These are phyloP conservation scores for Magnusiomyces sp. DNA, from an alignment of 1,139 yeast genomes.

Conservation along the genomic window DNA sequence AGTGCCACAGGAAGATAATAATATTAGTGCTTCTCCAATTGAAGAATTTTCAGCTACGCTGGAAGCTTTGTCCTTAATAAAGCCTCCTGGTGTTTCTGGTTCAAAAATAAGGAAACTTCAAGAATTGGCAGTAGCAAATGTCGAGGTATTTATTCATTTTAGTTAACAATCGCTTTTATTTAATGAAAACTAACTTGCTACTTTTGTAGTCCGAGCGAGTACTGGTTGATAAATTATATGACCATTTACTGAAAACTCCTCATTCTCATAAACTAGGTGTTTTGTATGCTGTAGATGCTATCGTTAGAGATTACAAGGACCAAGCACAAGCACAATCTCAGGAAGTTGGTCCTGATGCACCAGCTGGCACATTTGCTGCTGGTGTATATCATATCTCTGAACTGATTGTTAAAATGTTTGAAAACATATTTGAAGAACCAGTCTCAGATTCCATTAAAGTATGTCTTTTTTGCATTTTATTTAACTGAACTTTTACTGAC, in stretches of 20 bases:
- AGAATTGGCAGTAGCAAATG: conserved; percentile 66
- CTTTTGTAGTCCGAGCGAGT: conserved; percentile 42
- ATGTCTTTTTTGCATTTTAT: conserved; percentile 5
- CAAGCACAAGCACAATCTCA: conserved; percentile 48
- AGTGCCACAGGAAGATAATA: too few relatives aligned
- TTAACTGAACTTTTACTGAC: conserved; percentile 30
- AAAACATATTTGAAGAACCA: conserved; percentile 24
- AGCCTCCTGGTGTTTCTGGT: conserved; percentile 93
- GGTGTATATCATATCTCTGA: conserved; percentile 44
- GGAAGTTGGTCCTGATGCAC: conserved; percentile 39
- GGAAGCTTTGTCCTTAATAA: conserved; percentile 64
- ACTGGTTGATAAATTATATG: conserved; percentile 50
- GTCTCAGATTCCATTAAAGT: conserved; percentile 24
- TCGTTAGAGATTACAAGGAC: conserved; percentile 78
- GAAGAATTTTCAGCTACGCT: conserved; percentile 57
- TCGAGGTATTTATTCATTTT: conserved; percentile 30
- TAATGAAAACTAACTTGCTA: conserved; percentile 2
- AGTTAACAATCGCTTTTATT: neutral
- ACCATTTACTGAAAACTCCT: conserved; percentile 68
- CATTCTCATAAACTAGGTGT: conserved; percentile 83
- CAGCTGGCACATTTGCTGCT: conserved; percentile 67
- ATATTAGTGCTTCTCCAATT: neutral
- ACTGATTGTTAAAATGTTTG: conserved; percentile 28
- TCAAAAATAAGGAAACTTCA: conserved; percentile 84
- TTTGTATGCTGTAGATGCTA: conserved; percentile 83